Evolutionary conservation across 2,329 filamentous ascomycete species (phyloP), one percentile per base, ranked within the genome.

Genomic region (Bipolaris cookei): DNA sequence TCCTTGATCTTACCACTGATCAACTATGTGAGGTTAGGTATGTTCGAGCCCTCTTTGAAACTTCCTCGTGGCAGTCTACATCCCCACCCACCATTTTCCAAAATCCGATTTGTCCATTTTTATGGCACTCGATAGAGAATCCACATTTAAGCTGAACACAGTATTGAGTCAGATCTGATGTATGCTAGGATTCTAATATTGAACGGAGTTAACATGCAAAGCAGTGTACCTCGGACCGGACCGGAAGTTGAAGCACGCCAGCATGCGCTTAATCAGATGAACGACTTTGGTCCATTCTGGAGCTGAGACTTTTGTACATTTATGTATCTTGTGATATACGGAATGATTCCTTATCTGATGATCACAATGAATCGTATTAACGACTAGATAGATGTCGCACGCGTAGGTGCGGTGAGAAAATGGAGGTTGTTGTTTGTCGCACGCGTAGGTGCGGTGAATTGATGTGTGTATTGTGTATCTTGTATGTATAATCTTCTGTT

Each of bases 281-380:
- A 63, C 1, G 65, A 61, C 30, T 68, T 71, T 58, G 59, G 56
- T 30, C 69, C 67, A 6, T 70, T 68, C 47, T 69, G 64, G 62
- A 60, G 61, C 43, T 66, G 32, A 47, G 3, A 10, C 16, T n/a
- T 16, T 28, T 13, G 20, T 5, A 14, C 6, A 6, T 10, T n/a
- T 30, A 16, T 18, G 16, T 21, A n/a, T 13, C 4, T 25, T 14
- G 32, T 8, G 5, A 14, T 14, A 41, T 20, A 13, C 7, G 4
- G 2, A 23, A 25, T 3, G 13, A 4, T 23, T 23, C 6, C 25
- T 10, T 10, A 28, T 28, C 25, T 28, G 25, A 2, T 28, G 25
- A 10, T 8, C 8, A 28, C 25, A 10, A 8, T 2, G 2, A 28
- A 28, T 28, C 10, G 8, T 28, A 28, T 8, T 8, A 28, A 28